Percentiles rank a stretch among this genome's conserved stretches.
Evolutionary conservation across 163 green algal genomes (phyloP).

Genomic region (Scenedesmus sp.): DNA sequence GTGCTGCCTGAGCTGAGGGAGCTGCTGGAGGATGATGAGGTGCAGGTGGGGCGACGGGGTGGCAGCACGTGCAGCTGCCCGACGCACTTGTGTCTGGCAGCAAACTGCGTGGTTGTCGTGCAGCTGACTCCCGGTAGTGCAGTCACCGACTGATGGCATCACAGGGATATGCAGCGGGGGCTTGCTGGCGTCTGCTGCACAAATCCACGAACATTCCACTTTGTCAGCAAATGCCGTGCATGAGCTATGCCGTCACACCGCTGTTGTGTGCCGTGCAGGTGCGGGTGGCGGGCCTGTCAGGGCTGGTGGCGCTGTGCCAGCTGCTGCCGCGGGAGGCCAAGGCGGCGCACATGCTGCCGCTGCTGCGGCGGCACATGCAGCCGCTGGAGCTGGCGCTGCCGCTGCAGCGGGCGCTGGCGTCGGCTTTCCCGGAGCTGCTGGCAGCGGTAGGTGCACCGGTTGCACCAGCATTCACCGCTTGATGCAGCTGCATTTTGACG

Average conservation of each 20-base stretch:
- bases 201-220: no score
- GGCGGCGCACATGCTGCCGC: constrained; percentile 19
- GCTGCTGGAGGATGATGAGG: constrained; percentile 83
- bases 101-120: no score
- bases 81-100: no score
- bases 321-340: constrained; percentile 9
- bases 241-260: no score
- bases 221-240: no score
- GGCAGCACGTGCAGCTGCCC: background rate
- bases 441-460: background rate
- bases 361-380: constrained; percentile 47
- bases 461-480: background rate
- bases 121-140: no score
- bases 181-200: no score
- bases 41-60: constrained; percentile 64
- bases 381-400: constrained; percentile 34
- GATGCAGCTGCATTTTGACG: background rate
- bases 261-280: constrained; percentile 15
- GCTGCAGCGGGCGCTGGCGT: constrained; percentile 36
- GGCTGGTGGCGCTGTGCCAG: constrained; percentile 27
- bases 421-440: constrained; percentile 36
- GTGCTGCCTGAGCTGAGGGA: constrained; percentile 80
- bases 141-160: no score
- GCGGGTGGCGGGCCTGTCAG: constrained; percentile 15
- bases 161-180: no score